Percentiles rank a stretch among this genome's conserved stretches.
These are phyloP conservation scores for Flagelloscypha sp. DNA, from an alignment of 768 basidiomycete genomes.

Conservation along the genomic window DNA sequence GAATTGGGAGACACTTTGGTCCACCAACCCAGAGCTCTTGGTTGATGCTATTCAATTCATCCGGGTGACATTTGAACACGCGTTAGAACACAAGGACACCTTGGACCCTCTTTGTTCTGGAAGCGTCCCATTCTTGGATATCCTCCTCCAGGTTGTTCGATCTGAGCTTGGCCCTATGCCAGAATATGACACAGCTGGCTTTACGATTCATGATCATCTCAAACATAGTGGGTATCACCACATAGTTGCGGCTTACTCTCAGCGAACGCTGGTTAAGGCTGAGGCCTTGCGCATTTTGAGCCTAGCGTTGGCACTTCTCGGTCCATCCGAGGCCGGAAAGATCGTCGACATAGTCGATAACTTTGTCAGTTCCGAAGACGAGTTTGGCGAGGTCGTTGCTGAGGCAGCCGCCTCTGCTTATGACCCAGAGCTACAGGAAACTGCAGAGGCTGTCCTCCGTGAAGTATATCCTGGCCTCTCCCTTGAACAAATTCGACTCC, in stretches of 20 bases:
- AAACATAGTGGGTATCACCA: slow-evolving; percentile 51
- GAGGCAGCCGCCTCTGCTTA: slow-evolving; percentile 69
- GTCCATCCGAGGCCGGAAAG: slow-evolving; percentile 30
- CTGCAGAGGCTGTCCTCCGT: slow-evolving; percentile 41
- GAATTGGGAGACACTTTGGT: slow-evolving; percentile 71
- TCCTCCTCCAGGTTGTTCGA: slow-evolving; percentile 52
- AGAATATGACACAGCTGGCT: slow-evolving; percentile 50
- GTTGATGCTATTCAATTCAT: slow-evolving; percentile 70
- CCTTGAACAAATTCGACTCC: slow-evolving; percentile 55
- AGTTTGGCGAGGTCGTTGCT: slow-evolving; percentile 54
- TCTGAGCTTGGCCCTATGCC: slow-evolving; percentile 71
- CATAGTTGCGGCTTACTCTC: slow-evolving; percentile 52
- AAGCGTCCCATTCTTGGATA: slow-evolving; percentile 60
- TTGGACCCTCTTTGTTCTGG: slow-evolving; percentile 50
- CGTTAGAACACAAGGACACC: slow-evolving; percentile 57
- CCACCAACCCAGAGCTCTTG: slow-evolving; percentile 67
- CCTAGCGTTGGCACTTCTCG: slow-evolving; percentile 62
- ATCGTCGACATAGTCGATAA: slow-evolving; percentile 54
- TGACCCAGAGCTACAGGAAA: slow-evolving; percentile 64
- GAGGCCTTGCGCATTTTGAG: slow-evolving; percentile 68
- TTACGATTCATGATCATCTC: slow-evolving; percentile 38
- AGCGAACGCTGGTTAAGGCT: slow-evolving; percentile 64
- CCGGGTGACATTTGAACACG: slow-evolving; percentile 73
- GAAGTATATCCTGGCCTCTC: slow-evolving; percentile 49
- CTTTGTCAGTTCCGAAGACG: slow-evolving; percentile 53